Base-by-base conservation (phyloP, 345 rosid genomes). In the Heritiera fomes region DNA sequence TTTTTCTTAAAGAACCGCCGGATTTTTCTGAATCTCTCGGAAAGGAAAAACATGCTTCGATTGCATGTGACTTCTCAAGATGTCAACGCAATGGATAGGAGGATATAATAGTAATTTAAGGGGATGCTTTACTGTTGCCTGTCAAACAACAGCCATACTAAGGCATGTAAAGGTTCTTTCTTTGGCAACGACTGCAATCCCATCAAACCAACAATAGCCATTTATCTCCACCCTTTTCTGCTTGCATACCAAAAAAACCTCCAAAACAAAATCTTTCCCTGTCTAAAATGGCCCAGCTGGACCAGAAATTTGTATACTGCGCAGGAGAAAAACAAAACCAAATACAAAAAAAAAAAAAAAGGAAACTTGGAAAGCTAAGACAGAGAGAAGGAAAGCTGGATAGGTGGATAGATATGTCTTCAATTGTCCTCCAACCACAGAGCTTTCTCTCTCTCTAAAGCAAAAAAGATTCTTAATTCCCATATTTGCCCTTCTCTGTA, bases 401-500 rank as follows among this genome's bases (percentile, higher is more conserved):
- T 45, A 55, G 38, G 71, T 55, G 61, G 77, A 78, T 78, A 73
- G 73, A 81, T 69, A 72, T 82, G 77, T 75, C 80, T 61, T 82
- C 83, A 73, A 58, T 80, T 84, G 69, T 79, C 85, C 58, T 78
- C 84, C 81, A 82, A 76, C 81, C 82, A 72, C 75, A 49, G 76
- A 72, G 74, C 83, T 60, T 78, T 71, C 76, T 78, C 45, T 43
- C 50, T 76, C 61, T 15, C 76, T 15, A 63, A 58, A 30, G 18
- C 17, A 46, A 52, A 46, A 50, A 15, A 15, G 43, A 20, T 12
- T 49, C 40, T 30, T 6, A n/a, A n/a, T 77, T 83, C 49, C 85
- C 88, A 70, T 52, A 79, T 77, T 70, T 86, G 75, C 86, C 86
- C 88, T 77, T 41, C 56, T 49, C 71, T 76, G 81, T 40, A 32